Evolutionary conservation across 306 rosid genomes (phyloP).

Genomic region (Cajanus cajan): DNA sequence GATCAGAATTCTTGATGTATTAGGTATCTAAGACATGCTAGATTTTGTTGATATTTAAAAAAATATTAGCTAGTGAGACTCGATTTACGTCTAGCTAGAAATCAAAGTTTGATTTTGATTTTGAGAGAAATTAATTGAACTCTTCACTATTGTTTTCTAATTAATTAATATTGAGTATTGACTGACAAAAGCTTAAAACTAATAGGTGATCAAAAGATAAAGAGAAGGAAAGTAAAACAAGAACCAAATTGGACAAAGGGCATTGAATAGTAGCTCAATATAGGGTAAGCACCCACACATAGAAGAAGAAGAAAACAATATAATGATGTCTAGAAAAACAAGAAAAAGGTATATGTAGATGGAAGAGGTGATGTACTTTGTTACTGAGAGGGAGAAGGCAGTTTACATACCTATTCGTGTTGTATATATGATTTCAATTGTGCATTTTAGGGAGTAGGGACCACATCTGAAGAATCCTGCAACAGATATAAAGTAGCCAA

Average conservation of each 20-base stretch:
- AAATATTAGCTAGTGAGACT: too few species aligned
- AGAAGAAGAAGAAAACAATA: neutral
- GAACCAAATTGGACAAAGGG: neutral
- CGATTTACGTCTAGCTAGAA: too few species aligned
- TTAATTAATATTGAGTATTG: too few species aligned
- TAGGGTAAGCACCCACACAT: neutral
- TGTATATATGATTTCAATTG: conserved; percentile 23
- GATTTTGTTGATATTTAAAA: too few species aligned
- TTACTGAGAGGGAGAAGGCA: conserved; percentile 1
- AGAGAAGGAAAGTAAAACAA: neutral
- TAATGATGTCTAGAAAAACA: neutral
- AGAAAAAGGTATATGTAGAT: conserved; percentile 3
- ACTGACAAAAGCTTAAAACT: neutral
- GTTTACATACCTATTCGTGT: neutral
- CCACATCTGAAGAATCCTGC: conserved; percentile 13
- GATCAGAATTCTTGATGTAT: too few species aligned
- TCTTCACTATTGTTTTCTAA: too few species aligned
- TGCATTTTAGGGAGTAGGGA: conserved; percentile 15
- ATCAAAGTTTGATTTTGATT: too few species aligned
- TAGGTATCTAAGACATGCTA: too few species aligned
- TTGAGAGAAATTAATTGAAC: too few species aligned
- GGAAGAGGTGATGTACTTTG: conserved; percentile 3
- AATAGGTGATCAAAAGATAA: neutral
- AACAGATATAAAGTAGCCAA: conserved; percentile 19
- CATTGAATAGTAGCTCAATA: neutral